A percentile compares a stretch with the other conserved stretches of the same genome.
Conservation (phyloP, 2,329 filamentous ascomycete genomes). For the Pseudonectria buxi region DNA sequence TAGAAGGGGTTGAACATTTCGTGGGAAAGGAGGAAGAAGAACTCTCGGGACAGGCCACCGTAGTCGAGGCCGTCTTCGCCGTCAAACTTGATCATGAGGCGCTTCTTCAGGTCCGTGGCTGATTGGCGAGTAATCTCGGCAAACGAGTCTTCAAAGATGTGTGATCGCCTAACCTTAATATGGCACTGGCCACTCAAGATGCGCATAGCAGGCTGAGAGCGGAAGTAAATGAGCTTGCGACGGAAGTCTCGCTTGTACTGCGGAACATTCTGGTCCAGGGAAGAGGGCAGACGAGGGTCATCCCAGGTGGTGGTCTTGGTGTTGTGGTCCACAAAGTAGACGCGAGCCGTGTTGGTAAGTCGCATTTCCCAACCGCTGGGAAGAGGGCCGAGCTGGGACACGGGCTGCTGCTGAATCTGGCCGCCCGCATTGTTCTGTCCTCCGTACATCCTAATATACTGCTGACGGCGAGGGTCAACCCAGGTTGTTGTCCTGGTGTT, state of each 20-base stretch:
- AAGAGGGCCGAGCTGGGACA: constrained; percentile 89
- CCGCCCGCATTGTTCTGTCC: constrained; percentile 81
- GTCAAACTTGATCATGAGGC: constrained; percentile 99
- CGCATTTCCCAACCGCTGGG: constrained; percentile 99
- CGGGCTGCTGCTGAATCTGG: constrained; percentile 91
- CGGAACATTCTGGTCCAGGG: constrained; percentile 93
- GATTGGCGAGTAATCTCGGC: constrained; percentile 97
- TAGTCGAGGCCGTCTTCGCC: constrained; percentile 98
- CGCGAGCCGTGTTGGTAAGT: constrained; percentile 91
- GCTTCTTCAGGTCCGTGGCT: constrained; percentile 92
- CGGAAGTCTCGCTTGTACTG: constrained; percentile 99
- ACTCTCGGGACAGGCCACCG: constrained; percentile 93
- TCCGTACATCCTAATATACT: constrained; percentile 96
- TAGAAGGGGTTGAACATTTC: constrained; percentile 99
- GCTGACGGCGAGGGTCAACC: constrained; percentile 94
- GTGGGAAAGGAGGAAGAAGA: constrained; percentile 98
- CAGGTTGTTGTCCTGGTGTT: constrained; percentile 97
- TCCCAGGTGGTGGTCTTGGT: constrained; percentile 99
- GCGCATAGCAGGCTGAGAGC: constrained; percentile 90
- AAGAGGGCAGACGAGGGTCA: constrained; percentile 89
- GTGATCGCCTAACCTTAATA: constrained; percentile 91
- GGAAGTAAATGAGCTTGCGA: constrained; percentile 97
- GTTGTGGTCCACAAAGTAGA: constrained; percentile 99
- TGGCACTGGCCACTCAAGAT: constrained; percentile 96
- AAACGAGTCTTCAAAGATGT: constrained; percentile 98